Base-by-base conservation (phyloP, 805 yeast genomes). In the Candida ficus region DNA sequence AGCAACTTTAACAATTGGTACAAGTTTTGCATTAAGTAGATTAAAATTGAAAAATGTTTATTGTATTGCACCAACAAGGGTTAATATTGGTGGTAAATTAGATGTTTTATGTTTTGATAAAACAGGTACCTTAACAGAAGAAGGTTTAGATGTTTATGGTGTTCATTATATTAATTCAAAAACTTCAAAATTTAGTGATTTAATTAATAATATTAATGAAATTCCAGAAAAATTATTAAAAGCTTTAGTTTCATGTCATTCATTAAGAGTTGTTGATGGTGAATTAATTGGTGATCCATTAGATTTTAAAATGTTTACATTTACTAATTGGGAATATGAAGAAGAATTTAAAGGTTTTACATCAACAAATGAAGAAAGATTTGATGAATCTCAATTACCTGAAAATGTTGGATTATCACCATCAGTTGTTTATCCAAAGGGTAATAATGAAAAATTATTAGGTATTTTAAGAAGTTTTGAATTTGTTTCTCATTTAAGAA, bases 81-180 rank as follows among this genome's bases (percentile, higher is more conserved):
- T 95, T 35, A 93, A 93, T 56, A 81, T 93, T n/a, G 96, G 96
- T 27, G 99, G 99, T 9, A 89, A 93, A 52, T 58, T 93, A 20
- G 97, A 91, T 57, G 77, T 86, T 4, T 70, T 88, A 56, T 89
- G 96, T 54, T 93, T 93, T 61, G 99, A 93, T 65, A 93, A 93
- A 58, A 93, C 99, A 0, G 99, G 99, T 3, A 93, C 99, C 0
- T 67, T 93, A 47, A 93, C 99, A 0, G 98, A 93, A 56, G 99
- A 93, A 58, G 98, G 98, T 0, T 68, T 93, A 28, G 98, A 91
- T 58, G 86, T 93, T 3, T 68, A 89, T 53, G 84, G 86, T 7
- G 70, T 78, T n/a, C 80, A 75, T 42, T 50, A 64, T 10, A 57
- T 58, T 4, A 50, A 58, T 26, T 47, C 46, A 4, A 20, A 23